Conservation (phyloP, 176 grass and related monocot species). For the Triticum turgidum region DNA sequence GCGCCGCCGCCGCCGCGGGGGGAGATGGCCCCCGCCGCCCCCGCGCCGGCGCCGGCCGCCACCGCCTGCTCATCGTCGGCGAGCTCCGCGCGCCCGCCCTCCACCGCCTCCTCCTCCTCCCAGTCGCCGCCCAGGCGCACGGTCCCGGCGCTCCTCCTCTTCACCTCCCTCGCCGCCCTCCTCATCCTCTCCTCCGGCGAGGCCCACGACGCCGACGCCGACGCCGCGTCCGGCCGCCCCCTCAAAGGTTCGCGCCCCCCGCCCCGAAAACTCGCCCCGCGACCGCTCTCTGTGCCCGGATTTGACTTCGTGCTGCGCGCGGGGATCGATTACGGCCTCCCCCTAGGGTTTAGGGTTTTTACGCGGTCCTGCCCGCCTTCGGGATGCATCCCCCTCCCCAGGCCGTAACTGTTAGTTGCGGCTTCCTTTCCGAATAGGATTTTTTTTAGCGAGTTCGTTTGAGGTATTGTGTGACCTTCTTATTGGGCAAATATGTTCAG, state of each 20-base stretch:
- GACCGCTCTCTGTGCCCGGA: background rate
- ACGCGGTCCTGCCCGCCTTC: background rate
- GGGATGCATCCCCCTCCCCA: no score
- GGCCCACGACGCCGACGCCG: background rate
- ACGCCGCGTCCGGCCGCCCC: background rate
- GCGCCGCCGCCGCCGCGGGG: conserved; percentile 28
- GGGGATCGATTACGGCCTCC: conserved; percentile 1
- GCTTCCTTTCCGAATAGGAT: background rate
- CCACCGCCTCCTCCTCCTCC: conserved; percentile 1
- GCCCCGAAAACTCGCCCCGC: background rate
- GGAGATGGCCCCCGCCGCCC: conserved; percentile 23
- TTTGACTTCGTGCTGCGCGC: background rate
- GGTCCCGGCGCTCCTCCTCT: conserved; percentile 46
- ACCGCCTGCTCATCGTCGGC: background rate
- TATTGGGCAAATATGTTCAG: background rate
- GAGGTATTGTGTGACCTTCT: background rate
- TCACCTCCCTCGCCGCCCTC: conserved; percentile 44
- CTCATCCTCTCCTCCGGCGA: conserved; percentile 47
- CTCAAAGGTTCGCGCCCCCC: conserved; percentile 15
- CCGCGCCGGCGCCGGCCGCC: conserved; percentile 21
- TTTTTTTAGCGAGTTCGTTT: background rate
- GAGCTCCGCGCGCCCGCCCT: background rate
- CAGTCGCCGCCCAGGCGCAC: background rate
- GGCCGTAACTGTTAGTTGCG: background rate
- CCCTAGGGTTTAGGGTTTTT: conserved; percentile 43